Evolutionary conservation across 768 basidiomycete species (phyloP).

Genomic region (Omphalotus guepiniiformis): DNA sequence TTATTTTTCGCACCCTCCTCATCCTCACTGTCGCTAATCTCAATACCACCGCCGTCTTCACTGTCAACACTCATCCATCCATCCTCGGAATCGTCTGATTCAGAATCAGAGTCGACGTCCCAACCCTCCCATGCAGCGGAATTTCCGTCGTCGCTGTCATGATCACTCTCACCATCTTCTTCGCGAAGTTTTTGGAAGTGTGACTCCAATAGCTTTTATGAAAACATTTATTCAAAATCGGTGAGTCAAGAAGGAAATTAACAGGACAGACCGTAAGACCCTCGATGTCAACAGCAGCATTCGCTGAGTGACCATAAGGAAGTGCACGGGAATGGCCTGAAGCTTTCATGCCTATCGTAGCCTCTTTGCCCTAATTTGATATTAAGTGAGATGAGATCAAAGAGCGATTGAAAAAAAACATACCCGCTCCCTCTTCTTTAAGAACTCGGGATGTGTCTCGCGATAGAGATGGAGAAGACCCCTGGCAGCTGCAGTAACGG

Average conservation of each 20-base stretch:
- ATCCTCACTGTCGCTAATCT: slow-evolving; percentile 87
- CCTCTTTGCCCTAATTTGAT: slow-evolving; percentile 78
- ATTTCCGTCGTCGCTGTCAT: slow-evolving; percentile 50
- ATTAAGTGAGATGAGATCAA: slow-evolving; percentile 8
- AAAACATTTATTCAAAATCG: not conserved
- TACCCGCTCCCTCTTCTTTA: slow-evolving; percentile 85
- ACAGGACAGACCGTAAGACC: slow-evolving; percentile 70
- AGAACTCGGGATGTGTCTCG: slow-evolving; percentile 92
- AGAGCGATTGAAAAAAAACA: slow-evolving; percentile 19
- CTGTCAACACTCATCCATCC: slow-evolving; percentile 82
- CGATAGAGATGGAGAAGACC: slow-evolving; percentile 87
- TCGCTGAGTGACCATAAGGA: slow-evolving; percentile 77
- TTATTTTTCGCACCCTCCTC: slow-evolving; percentile 54
- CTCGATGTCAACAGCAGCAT: slow-evolving; percentile 81
- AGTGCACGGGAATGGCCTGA: slow-evolving; percentile 60
- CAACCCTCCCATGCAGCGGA: slow-evolving; percentile 82
- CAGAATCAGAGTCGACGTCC: slow-evolving; percentile 76
- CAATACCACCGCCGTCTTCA: slow-evolving; percentile 62
- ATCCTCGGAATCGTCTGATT: slow-evolving; percentile 50
- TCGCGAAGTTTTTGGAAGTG: slow-evolving; percentile 71
- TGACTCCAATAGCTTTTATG: slow-evolving; percentile 82
- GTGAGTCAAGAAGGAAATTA: not conserved
- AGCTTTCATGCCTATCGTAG: slow-evolving; percentile 64
- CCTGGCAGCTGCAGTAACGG: slow-evolving; percentile 84
- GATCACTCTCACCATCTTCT: slow-evolving; percentile 45